Conservation (phyloP, 2,329 filamentous ascomycete species). For the Coniochaeta hoffmannii region DNA sequence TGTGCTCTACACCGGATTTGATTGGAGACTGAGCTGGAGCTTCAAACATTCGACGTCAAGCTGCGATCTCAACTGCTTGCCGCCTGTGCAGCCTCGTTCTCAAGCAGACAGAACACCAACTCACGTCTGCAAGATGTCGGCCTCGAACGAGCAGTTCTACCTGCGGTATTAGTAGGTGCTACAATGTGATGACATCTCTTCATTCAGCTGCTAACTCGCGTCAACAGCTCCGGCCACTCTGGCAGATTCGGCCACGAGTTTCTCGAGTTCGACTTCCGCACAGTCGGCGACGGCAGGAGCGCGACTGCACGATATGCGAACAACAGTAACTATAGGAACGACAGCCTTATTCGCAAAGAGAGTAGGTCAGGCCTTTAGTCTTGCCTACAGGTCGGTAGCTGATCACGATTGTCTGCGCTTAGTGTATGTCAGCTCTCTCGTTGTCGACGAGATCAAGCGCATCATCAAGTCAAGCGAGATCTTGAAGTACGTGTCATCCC, state of each 20-base stretch:
- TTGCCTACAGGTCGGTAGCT: not conserved
- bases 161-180: slow-evolving; percentile 86
- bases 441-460: slow-evolving; percentile 91
- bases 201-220: slow-evolving; percentile 10
- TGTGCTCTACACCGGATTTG: not conserved
- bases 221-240: slow-evolving; percentile 82
- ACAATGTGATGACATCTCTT: not conserved
- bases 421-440: slow-evolving; percentile 93
- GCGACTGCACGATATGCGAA: slow-evolving; percentile 95
- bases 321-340: slow-evolving; percentile 99
- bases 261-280: slow-evolving; percentile 93
- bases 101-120: not conserved
- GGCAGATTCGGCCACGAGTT: slow-evolving; percentile 98
- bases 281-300: slow-evolving; percentile 85
- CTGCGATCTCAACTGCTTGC: not conserved
- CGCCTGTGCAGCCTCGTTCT: not conserved
- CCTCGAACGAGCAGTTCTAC: slow-evolving; percentile 79
- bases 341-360: slow-evolving; percentile 98
- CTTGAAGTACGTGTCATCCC: slow-evolving; percentile 65
- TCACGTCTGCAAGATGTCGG: slow-evolving; percentile 46
- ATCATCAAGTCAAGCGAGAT: slow-evolving; percentile 98
- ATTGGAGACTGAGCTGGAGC: not conserved
- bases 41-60: not conserved
- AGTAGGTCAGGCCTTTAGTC: slow-evolving; percentile 54
- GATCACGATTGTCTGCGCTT: slow-evolving; percentile 6